These are phyloP conservation scores for Xenoacremonium recifei DNA, from an alignment of 2,329 filamentous ascomycete species.

Conservation along the genomic window DNA sequence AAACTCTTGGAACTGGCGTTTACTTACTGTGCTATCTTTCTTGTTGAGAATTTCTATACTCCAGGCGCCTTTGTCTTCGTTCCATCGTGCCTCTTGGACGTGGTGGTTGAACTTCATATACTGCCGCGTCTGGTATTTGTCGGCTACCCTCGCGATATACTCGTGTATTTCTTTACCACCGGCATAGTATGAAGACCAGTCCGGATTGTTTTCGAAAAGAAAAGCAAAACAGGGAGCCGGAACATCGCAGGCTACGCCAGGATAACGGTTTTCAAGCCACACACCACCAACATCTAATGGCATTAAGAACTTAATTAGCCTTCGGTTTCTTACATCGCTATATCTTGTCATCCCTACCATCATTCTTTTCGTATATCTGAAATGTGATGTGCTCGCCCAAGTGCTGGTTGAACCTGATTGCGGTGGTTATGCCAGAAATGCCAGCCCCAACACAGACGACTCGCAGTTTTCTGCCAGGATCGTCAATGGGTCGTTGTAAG, in stretches of 20 bases:
- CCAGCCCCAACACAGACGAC: conserved; percentile 1
- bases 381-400: conserved; percentile 1
- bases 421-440: conserved; percentile 1
- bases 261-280: conserved; percentile 51
- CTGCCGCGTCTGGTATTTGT: conserved; percentile 59
- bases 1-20: too few species aligned
- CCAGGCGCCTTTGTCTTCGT: conserved; percentile 1
- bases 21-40: neutral
- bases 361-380: conserved; percentile 1
- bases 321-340: neutral
- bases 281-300: neutral
- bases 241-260: conserved; percentile 60
- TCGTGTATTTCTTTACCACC: conserved; percentile 59
- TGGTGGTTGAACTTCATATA: conserved; percentile 40
- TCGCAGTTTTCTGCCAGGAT: neutral
- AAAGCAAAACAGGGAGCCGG: conserved; percentile 67
- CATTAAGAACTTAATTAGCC: neutral
- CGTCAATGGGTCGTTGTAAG: neutral
- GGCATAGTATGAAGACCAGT: conserved; percentile 64
- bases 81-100: neutral
- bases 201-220: conserved; percentile 59
- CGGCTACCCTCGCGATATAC: conserved; percentile 59
- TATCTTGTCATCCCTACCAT: conserved; percentile 17
- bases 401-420: conserved; percentile 1
- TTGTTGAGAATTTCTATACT: neutral